A percentile compares a stretch with the other conserved stretches of the same genome.
Conservation (phyloP, 257 asterid genomes). For the Solanum chmielewskii region DNA sequence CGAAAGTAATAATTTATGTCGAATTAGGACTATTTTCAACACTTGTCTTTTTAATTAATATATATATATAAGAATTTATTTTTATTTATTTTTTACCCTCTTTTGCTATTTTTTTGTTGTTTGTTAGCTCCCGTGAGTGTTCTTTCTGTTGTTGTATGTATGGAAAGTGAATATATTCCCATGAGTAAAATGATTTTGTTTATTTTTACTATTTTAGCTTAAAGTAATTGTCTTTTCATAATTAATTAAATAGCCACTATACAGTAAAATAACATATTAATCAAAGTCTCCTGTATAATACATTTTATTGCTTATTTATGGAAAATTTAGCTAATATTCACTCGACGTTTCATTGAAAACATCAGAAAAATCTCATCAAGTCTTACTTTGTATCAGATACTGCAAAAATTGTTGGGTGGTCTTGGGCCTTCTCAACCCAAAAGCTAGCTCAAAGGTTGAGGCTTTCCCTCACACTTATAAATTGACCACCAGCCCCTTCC, state of each 20-base stretch:
- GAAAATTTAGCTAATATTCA: neutral
- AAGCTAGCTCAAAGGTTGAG: too few species aligned
- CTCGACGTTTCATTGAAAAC: neutral
- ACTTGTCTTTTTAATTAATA: neutral
- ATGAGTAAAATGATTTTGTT: neutral
- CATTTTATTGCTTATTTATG: neutral
- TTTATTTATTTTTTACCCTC: too few species aligned
- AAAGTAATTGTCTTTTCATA: neutral
- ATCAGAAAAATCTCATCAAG: neutral
- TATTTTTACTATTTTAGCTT: neutral
- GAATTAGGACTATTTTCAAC: too few species aligned
- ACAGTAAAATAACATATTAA: neutral
- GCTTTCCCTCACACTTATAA: too few species aligned
- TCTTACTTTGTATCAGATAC: neutral
- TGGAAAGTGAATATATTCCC: constrained; percentile 15
- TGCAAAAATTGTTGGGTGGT: too few species aligned
- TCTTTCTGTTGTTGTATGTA: neutral
- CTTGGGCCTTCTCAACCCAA: too few species aligned
- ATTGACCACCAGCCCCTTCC: too few species aligned
- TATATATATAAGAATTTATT: neutral
- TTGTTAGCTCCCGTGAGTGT: constrained; percentile 21
- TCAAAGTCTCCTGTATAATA: neutral
- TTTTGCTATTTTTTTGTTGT: neutral
- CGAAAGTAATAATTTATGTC: neutral
- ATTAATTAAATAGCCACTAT: neutral